Percentiles rank a stretch among this genome's conserved stretches.
phyloP scores from a whole-genome alignment of 441 rosid species.

The Populus hybrid region DNA sequence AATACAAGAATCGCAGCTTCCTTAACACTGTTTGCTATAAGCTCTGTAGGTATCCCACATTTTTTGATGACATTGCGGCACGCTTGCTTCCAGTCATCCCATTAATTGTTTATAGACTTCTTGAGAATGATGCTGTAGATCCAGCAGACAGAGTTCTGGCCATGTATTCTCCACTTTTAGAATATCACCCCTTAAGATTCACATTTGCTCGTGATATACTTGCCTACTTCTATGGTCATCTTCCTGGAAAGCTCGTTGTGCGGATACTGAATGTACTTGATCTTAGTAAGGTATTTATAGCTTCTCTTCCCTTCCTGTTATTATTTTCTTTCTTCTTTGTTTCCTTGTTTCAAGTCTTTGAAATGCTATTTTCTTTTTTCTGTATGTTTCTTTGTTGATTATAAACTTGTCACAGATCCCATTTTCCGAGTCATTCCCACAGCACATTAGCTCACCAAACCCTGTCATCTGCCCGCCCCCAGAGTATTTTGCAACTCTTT shows the following conservation, averaged over 20 bases:
- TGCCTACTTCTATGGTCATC: conserved; percentile 92
- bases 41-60: conserved; percentile 73
- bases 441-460: conserved; percentile 61
- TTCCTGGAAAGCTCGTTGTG: conserved; percentile 71
- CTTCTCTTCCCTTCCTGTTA: conserved; percentile 7
- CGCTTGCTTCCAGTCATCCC: conserved; percentile 95
- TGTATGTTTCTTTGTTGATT: conserved; percentile 4
- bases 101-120: conserved; percentile 79
- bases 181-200: conserved; percentile 83
- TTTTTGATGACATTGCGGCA: conserved; percentile 90
- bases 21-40: not conserved
- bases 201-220: conserved; percentile 96
- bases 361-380: conserved; percentile 1
- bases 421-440: conserved; percentile 92
- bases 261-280: conserved; percentile 79
- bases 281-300: conserved; percentile 65
- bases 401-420: conserved; percentile 62
- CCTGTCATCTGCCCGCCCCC: conserved; percentile 80
- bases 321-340: not conserved
- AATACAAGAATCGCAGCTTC: conserved; percentile 1
- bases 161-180: conserved; percentile 57
- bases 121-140: conserved; percentile 86
- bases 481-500: conserved; percentile 86
- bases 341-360: not conserved
- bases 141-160: conserved; percentile 68